Evolutionary conservation across 768 basidiomycete genomes (phyloP).

Genomic region (Termitomyces titanicus): DNA sequence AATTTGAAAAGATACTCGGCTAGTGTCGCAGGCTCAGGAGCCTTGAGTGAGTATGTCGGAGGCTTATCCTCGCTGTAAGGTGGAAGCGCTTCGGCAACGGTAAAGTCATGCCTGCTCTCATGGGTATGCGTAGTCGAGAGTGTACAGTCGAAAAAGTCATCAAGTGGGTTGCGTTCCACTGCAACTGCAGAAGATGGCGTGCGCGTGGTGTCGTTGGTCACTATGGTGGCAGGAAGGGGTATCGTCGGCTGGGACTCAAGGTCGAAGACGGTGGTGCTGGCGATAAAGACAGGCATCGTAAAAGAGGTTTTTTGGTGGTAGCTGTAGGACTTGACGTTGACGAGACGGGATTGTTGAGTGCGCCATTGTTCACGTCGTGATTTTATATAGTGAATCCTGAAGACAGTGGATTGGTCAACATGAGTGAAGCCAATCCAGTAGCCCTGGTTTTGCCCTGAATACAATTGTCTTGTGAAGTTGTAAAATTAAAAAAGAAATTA

Average conservation of each 20-base stretch:
- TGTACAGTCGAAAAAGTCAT: slow-evolving; percentile 35
- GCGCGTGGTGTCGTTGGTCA: slow-evolving; percentile 19
- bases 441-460: too few species aligned
- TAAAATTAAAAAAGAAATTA: too few species aligned
- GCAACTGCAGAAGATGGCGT: slow-evolving; percentile 13
- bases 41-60: slow-evolving; percentile 30
- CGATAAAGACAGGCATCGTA: slow-evolving; percentile 15
- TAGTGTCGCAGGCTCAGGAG: slow-evolving; percentile 48
- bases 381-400: background rate
- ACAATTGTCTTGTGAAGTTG: too few species aligned
- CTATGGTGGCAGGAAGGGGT: slow-evolving; percentile 12
- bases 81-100: slow-evolving; percentile 32
- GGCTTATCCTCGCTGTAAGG: slow-evolving; percentile 43
- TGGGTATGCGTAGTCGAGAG: slow-evolving; percentile 29
- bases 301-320: background rate
- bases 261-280: slow-evolving; percentile 9
- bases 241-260: slow-evolving; percentile 14
- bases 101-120: slow-evolving; percentile 39
- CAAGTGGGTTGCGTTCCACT: slow-evolving; percentile 20
- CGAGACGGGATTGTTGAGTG: background rate
- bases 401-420: background rate
- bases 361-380: background rate
- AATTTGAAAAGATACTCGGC: slow-evolving; percentile 62
- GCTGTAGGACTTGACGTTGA: background rate
- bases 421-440: background rate